Base-by-base conservation (phyloP, 1,284 basidiomycete genomes). In the Puccinia triticina region DNA sequence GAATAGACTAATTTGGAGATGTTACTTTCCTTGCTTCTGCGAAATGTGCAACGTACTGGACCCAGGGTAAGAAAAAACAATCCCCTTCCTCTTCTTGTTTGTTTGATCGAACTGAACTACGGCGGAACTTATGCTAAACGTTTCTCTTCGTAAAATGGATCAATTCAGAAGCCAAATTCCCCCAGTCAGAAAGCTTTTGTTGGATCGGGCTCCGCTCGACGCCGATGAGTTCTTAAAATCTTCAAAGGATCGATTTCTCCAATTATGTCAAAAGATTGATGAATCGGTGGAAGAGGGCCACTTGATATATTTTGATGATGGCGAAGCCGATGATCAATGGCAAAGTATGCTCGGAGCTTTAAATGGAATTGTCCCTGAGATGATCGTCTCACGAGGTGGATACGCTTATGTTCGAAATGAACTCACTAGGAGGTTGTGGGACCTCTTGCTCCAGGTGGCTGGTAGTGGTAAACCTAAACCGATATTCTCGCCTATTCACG, bases 301-400 rank as follows among this genome's bases (percentile, higher is more conserved):
- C 8, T 32, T 71, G 48, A 37, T 71, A 4, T 50, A 71, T 23
- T 2, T 71, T n/a, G 67, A 71, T 11, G 67, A 71, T 71, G 67
- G 67, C 8, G 67, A 71, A 29, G 43, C 29, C 7, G 67, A 71
- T 32, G 67, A 71, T 71, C 37, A 71, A 12, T 71, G 40, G 40
- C 66, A 69, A 43, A 69, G n/a, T 48, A 21, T 40, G 34, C 34
- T 69, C 3, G 32, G 34, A 26, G 66, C 67, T 43, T 23, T 71
- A 5, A 29, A 29, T 26, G 11, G 8, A 14, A 71, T 46, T 14
- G 43, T 71, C n/a, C 67, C 67, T 23, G 43, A 71, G n/a, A n/a
- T 71, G 40, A 12, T 71, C 2, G 11, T 71, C 48, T 12, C 26
- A 46, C 37, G 67, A 48, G 67, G 67, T 8, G 67, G 67, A 48